Evolutionary conservation across 2,329 filamentous ascomycete genomes (phyloP), one percentile per base, ranked within the genome.

Genomic region (Fusarium sacchari): DNA sequence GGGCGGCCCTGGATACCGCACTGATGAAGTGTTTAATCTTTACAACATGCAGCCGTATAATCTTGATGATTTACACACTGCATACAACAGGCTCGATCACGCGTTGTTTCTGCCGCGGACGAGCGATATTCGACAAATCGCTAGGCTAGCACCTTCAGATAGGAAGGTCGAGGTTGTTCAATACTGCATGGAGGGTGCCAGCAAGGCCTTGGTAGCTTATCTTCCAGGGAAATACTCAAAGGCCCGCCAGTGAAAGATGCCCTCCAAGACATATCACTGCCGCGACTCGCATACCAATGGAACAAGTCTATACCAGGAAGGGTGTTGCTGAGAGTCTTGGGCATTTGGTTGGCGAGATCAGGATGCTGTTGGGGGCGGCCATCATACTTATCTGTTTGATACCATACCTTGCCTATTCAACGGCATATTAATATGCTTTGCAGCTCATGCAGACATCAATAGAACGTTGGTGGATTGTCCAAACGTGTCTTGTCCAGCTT

Each of bases 111-210:
- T 99, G 24, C 96, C 97, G 3, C 88, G 97, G 67, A 96, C 92
- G 3, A 96, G 94, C 70, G 91, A 97, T 80, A 81, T 97, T 59
- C 88, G 91, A 57, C 95, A 97, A 82, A 87, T 97, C 70, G 93
- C 94, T 8, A 86, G 82, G 72, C 78, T 92, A 37, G 85, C 83
- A 3, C 84, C 85, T 2, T 73, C 83, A 6, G 83, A 83, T 17
- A 83, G 81, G 30, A 93, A 92, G 82, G 86, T 94, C 24, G 90
- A 92, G 49, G 91, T 96, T 32, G 90, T 94, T 55, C 96, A 99
- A 84, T 98, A 98, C 80, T 97, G 95, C 79, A 94, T 97, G 84
- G 88, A 93, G 76, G 94, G 95, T 18, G 93, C 93, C 12, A 98
- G 95, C 82, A 98, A 98, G 83, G 93, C 92, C 60, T 82, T 92